Evolutionary conservation across 495 filamentous ascomycete species (phyloP).

Genomic region (Xylaria sp.): DNA sequence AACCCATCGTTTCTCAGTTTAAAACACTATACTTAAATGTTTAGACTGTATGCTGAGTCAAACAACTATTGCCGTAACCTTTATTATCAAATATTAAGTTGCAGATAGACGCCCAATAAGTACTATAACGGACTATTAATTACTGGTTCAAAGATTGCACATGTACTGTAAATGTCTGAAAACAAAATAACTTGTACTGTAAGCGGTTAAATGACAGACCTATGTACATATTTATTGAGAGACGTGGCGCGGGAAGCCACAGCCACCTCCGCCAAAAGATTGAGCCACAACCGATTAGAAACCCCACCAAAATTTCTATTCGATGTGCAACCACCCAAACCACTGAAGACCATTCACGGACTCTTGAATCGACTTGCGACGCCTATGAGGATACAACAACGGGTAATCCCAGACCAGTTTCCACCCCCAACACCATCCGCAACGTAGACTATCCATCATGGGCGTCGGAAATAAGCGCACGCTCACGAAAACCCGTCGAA

Average conservation of each 20-base stretch:
- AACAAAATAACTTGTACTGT: no score
- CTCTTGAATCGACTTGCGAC: slow-evolving; percentile 2
- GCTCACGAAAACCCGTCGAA: slow-evolving; percentile 66
- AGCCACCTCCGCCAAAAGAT: slow-evolving; percentile 3
- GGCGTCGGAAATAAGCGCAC: slow-evolving; percentile 61
- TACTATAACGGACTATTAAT: no score
- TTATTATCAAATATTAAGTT: no score
- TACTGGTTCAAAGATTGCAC: no score
- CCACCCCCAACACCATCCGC: neutral
- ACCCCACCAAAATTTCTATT: slow-evolving; percentile 43
- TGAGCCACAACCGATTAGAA: slow-evolving; percentile 16
- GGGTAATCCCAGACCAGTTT: neutral
- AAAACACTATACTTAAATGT: no score
- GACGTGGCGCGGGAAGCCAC: neutral
- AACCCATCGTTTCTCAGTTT: no score
- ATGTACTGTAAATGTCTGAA: no score
- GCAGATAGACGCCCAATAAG: no score
- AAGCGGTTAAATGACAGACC: no score
- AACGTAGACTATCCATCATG: slow-evolving; percentile 29
- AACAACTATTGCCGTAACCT: no score
- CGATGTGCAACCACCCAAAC: neutral
- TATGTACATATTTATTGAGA: neutral
- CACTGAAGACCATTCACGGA: neutral
- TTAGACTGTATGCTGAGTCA: no score
- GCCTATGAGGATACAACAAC: slow-evolving; percentile 2